A percentile compares a stretch with the other conserved stretches of the same genome.
phyloP scores from a whole-genome alignment of 768 basidiomycete genomes.

The Podaxis sp. region DNA sequence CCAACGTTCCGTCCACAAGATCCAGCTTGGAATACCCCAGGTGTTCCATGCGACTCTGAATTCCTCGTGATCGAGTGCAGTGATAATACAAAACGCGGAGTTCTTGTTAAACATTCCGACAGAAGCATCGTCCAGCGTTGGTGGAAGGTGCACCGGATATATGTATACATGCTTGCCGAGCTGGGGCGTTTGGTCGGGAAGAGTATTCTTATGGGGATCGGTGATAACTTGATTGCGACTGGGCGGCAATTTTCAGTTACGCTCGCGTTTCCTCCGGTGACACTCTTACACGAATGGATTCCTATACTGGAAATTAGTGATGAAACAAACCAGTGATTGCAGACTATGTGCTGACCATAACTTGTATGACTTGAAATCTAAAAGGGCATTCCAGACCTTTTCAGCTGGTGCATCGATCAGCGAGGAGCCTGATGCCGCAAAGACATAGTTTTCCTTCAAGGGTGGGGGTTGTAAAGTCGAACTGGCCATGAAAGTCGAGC shows the following conservation, averaged over 20 bases:
- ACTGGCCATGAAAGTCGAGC: background rate
- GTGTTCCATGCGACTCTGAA: slow-evolving; percentile 60
- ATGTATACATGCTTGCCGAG: slow-evolving; percentile 51
- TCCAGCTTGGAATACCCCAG: slow-evolving; percentile 39
- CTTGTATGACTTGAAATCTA: slow-evolving; percentile 60
- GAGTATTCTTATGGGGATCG: slow-evolving; percentile 35
- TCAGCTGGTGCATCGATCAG: slow-evolving; percentile 62
- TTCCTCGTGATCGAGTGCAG: slow-evolving; percentile 50
- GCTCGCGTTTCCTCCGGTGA: background rate
- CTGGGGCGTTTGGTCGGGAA: slow-evolving; percentile 48
- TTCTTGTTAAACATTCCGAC: slow-evolving; percentile 32
- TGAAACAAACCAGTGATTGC: background rate
- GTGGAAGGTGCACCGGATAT: slow-evolving; percentile 57
- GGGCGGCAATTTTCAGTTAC: slow-evolving; percentile 27
- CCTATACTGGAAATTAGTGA: slow-evolving; percentile 35
- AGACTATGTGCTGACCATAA: slow-evolving; percentile 47
- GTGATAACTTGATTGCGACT: slow-evolving; percentile 44
- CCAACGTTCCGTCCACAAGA: slow-evolving; percentile 61
- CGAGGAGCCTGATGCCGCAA: slow-evolving; percentile 44
- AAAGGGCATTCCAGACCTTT: slow-evolving; percentile 60
- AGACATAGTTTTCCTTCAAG: slow-evolving; percentile 39
- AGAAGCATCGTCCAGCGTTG: slow-evolving; percentile 48
- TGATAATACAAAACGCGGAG: slow-evolving; percentile 46
- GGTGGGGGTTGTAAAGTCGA: slow-evolving; percentile 31
- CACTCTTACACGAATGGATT: slow-evolving; percentile 63